These are phyloP conservation scores for Aureobasidium lini DNA, from an alignment of 2,329 filamentous ascomycete species.

Conservation along the genomic window DNA sequence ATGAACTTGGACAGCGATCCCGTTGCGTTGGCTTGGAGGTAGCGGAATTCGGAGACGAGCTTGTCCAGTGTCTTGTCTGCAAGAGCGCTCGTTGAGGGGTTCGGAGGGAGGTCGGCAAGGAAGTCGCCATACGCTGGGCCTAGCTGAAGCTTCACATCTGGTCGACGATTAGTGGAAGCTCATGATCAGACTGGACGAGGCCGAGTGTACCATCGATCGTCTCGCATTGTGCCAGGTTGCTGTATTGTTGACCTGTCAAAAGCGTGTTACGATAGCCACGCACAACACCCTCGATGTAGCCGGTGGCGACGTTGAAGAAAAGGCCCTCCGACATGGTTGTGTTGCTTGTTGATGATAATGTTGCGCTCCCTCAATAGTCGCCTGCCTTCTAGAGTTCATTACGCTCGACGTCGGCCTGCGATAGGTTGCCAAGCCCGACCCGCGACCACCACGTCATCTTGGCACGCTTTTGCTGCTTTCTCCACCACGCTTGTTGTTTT, in stretches of 20 bases:
- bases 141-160: slow-evolving; percentile 96
- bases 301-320: slow-evolving; percentile 45
- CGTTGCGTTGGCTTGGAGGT: slow-evolving; percentile 86
- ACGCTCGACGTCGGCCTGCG: background rate
- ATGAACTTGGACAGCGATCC: slow-evolving; percentile 91
- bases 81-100: slow-evolving; percentile 91
- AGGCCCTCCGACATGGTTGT: slow-evolving; percentile 35
- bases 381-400: background rate
- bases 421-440: background rate
- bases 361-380: background rate
- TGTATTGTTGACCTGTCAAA: slow-evolving; percentile 83
- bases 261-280: slow-evolving; percentile 93
- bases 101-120: slow-evolving; percentile 84
- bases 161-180: slow-evolving; percentile 13
- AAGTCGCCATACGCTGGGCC: slow-evolving; percentile 96
- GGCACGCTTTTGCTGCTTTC: background rate
- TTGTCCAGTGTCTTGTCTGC: slow-evolving; percentile 96
- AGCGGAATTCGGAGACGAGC: slow-evolving; percentile 93
- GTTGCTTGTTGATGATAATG: background rate
- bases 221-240: slow-evolving; percentile 95
- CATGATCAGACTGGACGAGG: background rate
- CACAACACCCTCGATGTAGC: slow-evolving; percentile 95
- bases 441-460: slow-evolving; percentile 6
- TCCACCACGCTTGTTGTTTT: background rate
- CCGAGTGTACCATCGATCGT: slow-evolving; percentile 68